A percentile compares a stretch with the other conserved stretches of the same genome.
Evolutionary conservation across 495 filamentous ascomycete genomes (phyloP).

Genomic region (Aspergillus cristatus): DNA sequence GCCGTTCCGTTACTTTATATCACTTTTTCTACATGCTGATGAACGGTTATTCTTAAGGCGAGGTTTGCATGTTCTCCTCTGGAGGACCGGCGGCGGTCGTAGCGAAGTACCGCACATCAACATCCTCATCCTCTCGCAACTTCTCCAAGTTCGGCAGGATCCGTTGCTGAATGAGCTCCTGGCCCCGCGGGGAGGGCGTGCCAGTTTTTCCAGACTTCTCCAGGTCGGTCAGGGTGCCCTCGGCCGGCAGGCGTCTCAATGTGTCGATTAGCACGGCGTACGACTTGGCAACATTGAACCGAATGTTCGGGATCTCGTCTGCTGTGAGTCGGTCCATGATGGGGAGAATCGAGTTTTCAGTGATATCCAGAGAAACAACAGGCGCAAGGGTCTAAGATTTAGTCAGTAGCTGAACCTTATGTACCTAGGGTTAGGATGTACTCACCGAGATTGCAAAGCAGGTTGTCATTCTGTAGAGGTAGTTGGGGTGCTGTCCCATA

Average conservation of each 20-base stretch:
- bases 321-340: constrained; percentile 88
- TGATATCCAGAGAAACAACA: constrained; percentile 83
- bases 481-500: constrained; percentile 96
- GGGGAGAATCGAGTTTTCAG: constrained; percentile 85
- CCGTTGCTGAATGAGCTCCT: constrained; percentile 76
- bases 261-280: constrained; percentile 83
- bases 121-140: constrained; percentile 90
- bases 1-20: too few relatives aligned
- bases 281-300: constrained; percentile 98
- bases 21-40: constrained; percentile 2
- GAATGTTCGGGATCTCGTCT: constrained; percentile 96
- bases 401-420: constrained; percentile 17
- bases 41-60: constrained; percentile 23
- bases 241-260: constrained; percentile 76
- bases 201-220: constrained; percentile 63
- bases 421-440: constrained; percentile 7
- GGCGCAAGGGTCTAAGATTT: constrained; percentile 74
- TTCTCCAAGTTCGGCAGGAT: constrained; percentile 90
- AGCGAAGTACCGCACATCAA: constrained; percentile 95
- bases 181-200: constrained; percentile 59
- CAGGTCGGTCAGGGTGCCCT: constrained; percentile 74
- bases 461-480: constrained; percentile 98
- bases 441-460: constrained; percentile 96
- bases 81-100: constrained; percentile 50
- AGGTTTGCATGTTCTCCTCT: constrained; percentile 43